Evolutionary conservation across 129 eudicot species (phyloP).

Genomic region (Flaveria robusta): DNA sequence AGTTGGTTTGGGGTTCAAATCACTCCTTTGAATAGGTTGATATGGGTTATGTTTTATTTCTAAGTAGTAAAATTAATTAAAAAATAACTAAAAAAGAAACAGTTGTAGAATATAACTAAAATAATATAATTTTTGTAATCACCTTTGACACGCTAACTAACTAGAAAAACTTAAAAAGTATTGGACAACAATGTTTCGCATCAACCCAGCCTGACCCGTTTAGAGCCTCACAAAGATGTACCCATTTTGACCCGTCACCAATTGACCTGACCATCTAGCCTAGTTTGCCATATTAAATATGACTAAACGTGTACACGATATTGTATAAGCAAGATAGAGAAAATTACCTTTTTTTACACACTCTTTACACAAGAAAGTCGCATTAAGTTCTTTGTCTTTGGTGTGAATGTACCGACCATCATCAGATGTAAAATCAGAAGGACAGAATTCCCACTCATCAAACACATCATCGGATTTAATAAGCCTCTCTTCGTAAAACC

Average conservation of each 20-base stretch:
- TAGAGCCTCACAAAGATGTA: neutral
- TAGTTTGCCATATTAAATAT: neutral
- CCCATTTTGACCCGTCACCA: neutral
- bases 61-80: neutral
- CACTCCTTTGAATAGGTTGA: neutral
- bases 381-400: conserved; percentile 64
- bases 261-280: neutral
- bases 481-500: conserved; percentile 63
- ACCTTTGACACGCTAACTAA: neutral
- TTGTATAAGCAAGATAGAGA: neutral
- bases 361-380: conserved; percentile 66
- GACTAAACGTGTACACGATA: neutral
- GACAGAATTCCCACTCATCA: conserved; percentile 94
- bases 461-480: conserved; percentile 51
- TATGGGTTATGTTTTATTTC: neutral
- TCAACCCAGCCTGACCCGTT: neutral
- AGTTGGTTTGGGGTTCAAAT: neutral
- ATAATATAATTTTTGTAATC: neutral
- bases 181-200: neutral
- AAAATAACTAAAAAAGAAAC: neutral
- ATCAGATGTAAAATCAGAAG: conserved; percentile 61
- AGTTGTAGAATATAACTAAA: neutral
- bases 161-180: neutral
- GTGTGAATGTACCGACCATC: conserved; percentile 58
- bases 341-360: conserved; percentile 41